A percentile compares a stretch with the other conserved stretches of the same genome.
Conservation (phyloP, 352 stramenopile genomes). For the Stramenopiles sp. region DNA sequence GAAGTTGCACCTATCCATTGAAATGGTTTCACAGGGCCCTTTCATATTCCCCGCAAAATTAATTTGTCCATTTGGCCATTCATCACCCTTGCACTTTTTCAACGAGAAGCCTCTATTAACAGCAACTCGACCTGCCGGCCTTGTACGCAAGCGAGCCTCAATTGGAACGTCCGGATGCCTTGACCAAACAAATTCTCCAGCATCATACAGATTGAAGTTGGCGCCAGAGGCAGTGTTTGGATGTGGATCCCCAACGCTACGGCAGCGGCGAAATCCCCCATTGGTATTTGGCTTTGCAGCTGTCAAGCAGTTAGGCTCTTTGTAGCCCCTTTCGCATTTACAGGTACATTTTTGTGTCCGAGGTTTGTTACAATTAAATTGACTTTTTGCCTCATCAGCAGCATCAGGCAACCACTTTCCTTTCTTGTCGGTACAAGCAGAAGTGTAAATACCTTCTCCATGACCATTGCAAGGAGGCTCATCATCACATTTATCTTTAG, state of each 20-base stretch:
- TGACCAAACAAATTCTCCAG: slow-evolving; percentile 11
- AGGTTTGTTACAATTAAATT: neutral
- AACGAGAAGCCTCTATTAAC: slow-evolving; percentile 10
- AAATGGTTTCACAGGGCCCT: neutral
- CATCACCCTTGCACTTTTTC: neutral
- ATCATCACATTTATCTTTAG: neutral
- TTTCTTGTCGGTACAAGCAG: neutral
- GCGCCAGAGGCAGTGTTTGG: slow-evolving; percentile 7
- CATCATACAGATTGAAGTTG: slow-evolving; percentile 10
- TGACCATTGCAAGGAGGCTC: slow-evolving; percentile 8
- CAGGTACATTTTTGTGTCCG: neutral
- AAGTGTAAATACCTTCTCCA: slow-evolving; percentile 3
- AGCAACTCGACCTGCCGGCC: neutral
- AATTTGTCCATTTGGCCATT: neutral
- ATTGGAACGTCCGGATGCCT: neutral
- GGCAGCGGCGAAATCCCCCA: neutral
- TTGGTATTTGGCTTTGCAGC: slow-evolving; percentile 4
- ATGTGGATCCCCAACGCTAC: slow-evolving; percentile 6
- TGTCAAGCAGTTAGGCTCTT: neutral
- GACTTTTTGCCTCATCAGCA: neutral
- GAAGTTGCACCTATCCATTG: slow-evolving; percentile 2
- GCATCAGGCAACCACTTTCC: neutral
- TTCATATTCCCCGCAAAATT: slow-evolving; percentile 1
- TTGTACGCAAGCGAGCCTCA: neutral
- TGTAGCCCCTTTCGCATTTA: slow-evolving; percentile 8